Evolutionary conservation across 179 eudicot genomes (phyloP).

Genomic region (Beta corolliflora): DNA sequence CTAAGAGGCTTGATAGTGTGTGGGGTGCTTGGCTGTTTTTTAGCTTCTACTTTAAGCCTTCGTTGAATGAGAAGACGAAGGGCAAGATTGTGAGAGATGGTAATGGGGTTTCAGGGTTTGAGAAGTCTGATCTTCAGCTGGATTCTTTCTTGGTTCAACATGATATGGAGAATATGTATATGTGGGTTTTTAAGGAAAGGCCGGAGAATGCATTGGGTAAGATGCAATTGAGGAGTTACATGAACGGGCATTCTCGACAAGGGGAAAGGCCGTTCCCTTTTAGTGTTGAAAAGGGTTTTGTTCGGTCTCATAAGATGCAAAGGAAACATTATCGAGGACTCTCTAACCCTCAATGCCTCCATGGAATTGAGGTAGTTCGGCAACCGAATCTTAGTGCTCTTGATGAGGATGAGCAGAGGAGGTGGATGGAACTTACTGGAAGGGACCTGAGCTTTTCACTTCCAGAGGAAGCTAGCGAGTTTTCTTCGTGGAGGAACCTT

Average conservation of each 20-base stretch:
- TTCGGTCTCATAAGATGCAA: constrained; percentile 89
- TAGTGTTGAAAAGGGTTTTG: constrained; percentile 79
- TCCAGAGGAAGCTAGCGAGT: constrained; percentile 79
- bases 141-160: constrained; percentile 87
- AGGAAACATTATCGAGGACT: constrained; percentile 85
- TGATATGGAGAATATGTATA: constrained; percentile 94
- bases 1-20: constrained; percentile 64
- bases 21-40: constrained; percentile 94
- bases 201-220: constrained; percentile 88
- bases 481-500: constrained; percentile 75
- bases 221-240: constrained; percentile 92
- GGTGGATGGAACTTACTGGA: constrained; percentile 84
- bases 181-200: constrained; percentile 91
- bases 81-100: constrained; percentile 47
- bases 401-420: constrained; percentile 72
- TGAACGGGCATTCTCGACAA: constrained; percentile 91
- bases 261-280: constrained; percentile 81
- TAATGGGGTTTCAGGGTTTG: constrained; percentile 70
- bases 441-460: constrained; percentile 65
- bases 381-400: constrained; percentile 55
- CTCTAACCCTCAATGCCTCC: constrained; percentile 89
- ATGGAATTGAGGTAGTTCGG: constrained; percentile 73
- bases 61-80: constrained; percentile 64
- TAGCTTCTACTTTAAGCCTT: constrained; percentile 76
- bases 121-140: constrained; percentile 70